Percentiles rank a stretch among this genome's conserved stretches.
Evolutionary conservation across 345 rosid genomes (phyloP).

Genomic region (Brassica nigra): DNA sequence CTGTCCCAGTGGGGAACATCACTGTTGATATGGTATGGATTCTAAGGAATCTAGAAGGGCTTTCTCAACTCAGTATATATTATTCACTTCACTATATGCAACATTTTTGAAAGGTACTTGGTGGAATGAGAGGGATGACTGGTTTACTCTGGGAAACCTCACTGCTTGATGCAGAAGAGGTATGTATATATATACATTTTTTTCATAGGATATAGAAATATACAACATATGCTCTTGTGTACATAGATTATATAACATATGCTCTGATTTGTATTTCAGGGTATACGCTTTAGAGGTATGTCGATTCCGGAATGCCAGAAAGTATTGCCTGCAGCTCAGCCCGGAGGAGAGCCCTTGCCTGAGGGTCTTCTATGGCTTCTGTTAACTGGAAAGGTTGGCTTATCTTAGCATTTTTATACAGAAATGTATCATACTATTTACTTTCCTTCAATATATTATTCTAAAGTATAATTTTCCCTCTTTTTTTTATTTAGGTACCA

Average conservation of each 20-base stretch:
- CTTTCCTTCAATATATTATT: not conserved
- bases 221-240: not conserved
- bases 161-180: conserved; percentile 93
- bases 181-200: conserved; percentile 12
- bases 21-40: conserved; percentile 80
- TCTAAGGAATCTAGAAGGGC: not conserved
- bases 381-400: conserved; percentile 83
- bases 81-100: not conserved
- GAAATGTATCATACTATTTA: not conserved
- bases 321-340: conserved; percentile 77
- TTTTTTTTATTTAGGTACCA: conserved; percentile 48
- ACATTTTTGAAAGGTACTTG: conserved; percentile 59
- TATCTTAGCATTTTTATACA: not conserved
- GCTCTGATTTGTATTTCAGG: conserved; percentile 47
- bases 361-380: conserved; percentile 99
- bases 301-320: conserved; percentile 96
- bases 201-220: not conserved
- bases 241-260: not conserved
- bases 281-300: conserved; percentile 86
- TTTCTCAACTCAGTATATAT: not conserved
- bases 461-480: not conserved
- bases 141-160: conserved; percentile 97
- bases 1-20: conserved; percentile 76
- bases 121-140: conserved; percentile 99
- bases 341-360: conserved; percentile 91